Evolutionary conservation across 169 alveolate genomes (phyloP).

Genomic region (Prorocentrum cordatum): DNA sequence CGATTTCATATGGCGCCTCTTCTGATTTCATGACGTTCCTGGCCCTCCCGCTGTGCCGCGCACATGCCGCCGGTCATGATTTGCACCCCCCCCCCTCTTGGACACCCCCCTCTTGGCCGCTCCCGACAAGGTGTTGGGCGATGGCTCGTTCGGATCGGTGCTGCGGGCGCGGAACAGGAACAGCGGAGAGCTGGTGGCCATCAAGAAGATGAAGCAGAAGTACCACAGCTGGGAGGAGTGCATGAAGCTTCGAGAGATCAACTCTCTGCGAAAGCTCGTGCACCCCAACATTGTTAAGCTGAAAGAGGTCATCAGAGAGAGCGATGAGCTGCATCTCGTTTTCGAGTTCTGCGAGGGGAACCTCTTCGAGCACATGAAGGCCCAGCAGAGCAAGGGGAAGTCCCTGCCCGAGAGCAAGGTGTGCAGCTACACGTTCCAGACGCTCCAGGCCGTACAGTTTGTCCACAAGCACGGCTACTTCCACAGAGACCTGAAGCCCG

Average conservation of each 20-base stretch:
- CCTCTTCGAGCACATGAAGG: conserved; percentile 39
- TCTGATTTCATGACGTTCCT: too few relatives aligned
- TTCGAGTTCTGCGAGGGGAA: conserved; percentile 49
- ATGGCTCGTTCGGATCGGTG: conserved; percentile 24
- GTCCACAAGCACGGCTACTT: conserved; percentile 68
- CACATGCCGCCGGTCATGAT: too few relatives aligned
- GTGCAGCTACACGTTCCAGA: conserved; percentile 57
- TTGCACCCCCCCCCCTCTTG: too few relatives aligned
- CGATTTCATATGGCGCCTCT: too few relatives aligned
- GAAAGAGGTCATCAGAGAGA: conserved; percentile 61
- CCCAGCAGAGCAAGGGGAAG: neutral
- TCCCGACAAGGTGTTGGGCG: too few relatives aligned
- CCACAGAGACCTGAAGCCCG: conserved; percentile 20
- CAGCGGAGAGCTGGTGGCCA: conserved; percentile 49
- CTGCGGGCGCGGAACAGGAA: conserved; percentile 61
- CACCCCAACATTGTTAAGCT: conserved; percentile 65
- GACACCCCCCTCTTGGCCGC: too few relatives aligned
- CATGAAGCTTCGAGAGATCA: conserved; percentile 68
- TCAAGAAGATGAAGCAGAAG: conserved; percentile 65
- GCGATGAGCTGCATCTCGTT: conserved; percentile 56
- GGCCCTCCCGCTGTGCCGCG: too few relatives aligned
- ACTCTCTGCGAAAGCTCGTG: conserved; percentile 51
- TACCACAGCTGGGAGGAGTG: conserved; percentile 69
- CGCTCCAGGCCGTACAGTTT: conserved; percentile 34
- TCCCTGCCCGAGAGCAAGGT: conserved; percentile 44